A percentile compares a stretch with the other conserved stretches of the same genome.
Evolutionary conservation across 1,139 yeast genomes (phyloP).

Genomic region (Candida dubliniensis): DNA sequence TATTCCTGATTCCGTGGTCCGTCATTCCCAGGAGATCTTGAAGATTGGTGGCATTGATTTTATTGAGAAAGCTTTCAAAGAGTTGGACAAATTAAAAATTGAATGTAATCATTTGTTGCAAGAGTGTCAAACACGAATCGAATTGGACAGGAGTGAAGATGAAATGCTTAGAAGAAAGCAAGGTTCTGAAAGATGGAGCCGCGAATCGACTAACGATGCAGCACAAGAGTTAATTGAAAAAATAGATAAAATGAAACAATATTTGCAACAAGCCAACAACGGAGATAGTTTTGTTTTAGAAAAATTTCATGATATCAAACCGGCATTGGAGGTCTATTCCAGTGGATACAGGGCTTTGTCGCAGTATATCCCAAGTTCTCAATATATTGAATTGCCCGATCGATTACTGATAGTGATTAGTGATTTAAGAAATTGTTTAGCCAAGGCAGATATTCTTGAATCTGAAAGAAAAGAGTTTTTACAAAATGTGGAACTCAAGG

Average conservation of each 20-base stretch:
- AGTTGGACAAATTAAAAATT: slow-evolving; percentile 43
- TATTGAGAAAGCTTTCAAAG: slow-evolving; percentile 45
- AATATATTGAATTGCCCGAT: slow-evolving; percentile 42
- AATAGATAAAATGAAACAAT: slow-evolving; percentile 45
- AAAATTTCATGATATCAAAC: slow-evolving; percentile 45
- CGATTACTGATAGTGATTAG: slow-evolving; percentile 34
- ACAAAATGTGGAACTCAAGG: slow-evolving; percentile 43
- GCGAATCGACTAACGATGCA: slow-evolving; percentile 41
- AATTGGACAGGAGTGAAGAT: slow-evolving; percentile 59
- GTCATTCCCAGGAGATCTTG: slow-evolving; percentile 56
- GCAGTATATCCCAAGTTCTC: slow-evolving; percentile 52
- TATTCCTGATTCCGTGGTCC: slow-evolving; percentile 56
- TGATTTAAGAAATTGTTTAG: slow-evolving; percentile 41
- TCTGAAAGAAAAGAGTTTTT: slow-evolving; percentile 40
- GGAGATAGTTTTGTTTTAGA: slow-evolving; percentile 58
- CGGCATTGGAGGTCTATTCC: slow-evolving; percentile 44
- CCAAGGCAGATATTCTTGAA: slow-evolving; percentile 28
- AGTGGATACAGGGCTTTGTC: slow-evolving; percentile 44
- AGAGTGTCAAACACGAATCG: slow-evolving; percentile 49
- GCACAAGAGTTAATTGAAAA: slow-evolving; percentile 37
- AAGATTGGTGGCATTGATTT: slow-evolving; percentile 52
- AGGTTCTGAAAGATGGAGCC: slow-evolving; percentile 54
- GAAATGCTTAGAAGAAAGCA: slow-evolving; percentile 42
- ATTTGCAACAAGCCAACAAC: slow-evolving; percentile 55
- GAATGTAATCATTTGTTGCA: slow-evolving; percentile 38